These are phyloP conservation scores for Yarrowia sp. DNA, from an alignment of 805 yeast species.

Conservation along the genomic window DNA sequence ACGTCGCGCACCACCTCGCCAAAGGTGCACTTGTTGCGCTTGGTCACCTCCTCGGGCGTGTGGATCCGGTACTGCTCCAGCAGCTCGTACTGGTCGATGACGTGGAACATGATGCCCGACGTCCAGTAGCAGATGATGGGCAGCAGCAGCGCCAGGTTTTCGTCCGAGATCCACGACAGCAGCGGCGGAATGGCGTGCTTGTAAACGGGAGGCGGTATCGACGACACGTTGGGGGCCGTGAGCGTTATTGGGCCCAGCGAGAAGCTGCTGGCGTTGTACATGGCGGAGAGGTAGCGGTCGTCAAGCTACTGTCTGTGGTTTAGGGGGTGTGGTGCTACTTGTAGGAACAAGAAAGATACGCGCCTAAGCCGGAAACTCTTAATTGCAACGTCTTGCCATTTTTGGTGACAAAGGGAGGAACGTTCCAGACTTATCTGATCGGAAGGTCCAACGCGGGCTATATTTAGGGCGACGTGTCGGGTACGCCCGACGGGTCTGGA, in stretches of 20 bases:
- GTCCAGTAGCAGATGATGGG: constrained; percentile 87
- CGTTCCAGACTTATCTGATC: constrained; percentile 1
- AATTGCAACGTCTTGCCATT: not conserved
- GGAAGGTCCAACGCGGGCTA: not conserved
- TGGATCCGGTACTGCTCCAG: constrained; percentile 87
- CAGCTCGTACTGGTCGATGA: constrained; percentile 68
- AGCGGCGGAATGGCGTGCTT: constrained; percentile 36
- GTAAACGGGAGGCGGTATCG: constrained; percentile 17
- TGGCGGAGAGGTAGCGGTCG: not conserved
- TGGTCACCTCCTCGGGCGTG: constrained; percentile 78
- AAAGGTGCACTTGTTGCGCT: constrained; percentile 72
- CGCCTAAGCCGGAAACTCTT: constrained; percentile 7
- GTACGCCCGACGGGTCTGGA: too few relatives aligned
- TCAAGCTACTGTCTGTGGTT: not conserved
- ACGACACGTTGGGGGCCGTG: constrained; percentile 17
- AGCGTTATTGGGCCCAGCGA: constrained; percentile 16
- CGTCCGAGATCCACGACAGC: constrained; percentile 66
- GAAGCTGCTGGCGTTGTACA: constrained; percentile 10
- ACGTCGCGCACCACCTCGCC: constrained; percentile 77
- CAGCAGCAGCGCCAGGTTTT: constrained; percentile 61
- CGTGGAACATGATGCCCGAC: constrained; percentile 68
- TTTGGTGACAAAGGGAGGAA: not conserved
- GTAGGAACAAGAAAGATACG: not conserved
- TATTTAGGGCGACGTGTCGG: not conserved
- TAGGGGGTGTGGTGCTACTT: not conserved